phyloP scores from a whole-genome alignment of 805 yeast genomes.

The Yarrowia hollandica region DNA sequence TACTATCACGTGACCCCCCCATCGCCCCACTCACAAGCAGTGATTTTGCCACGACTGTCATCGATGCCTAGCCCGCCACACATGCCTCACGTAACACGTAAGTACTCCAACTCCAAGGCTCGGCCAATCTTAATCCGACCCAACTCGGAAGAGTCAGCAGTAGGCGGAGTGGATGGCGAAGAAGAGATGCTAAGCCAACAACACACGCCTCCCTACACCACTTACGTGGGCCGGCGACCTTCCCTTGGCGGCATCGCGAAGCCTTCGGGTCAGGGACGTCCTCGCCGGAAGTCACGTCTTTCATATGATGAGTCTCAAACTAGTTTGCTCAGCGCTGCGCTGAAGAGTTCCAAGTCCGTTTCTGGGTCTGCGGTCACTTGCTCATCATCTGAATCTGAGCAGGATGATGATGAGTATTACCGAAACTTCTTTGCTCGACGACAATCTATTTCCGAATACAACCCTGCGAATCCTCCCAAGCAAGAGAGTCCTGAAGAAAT shows the following conservation, averaged over 20 bases:
- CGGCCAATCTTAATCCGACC: conserved; percentile 20
- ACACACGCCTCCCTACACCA: conserved; percentile 11
- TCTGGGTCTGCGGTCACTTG: conserved; percentile 7
- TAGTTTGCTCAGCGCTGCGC: conserved; percentile 7
- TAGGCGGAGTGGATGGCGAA: not conserved
- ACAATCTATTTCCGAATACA: conserved; percentile 26
- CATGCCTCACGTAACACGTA: conserved; percentile 4
- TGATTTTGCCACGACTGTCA: not conserved
- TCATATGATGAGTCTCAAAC: conserved; percentile 25
- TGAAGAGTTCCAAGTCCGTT: conserved; percentile 4
- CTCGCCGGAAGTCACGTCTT: conserved; percentile 25
- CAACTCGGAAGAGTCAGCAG: not conserved
- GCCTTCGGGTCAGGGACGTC: not conserved
- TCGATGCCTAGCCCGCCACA: conserved; percentile 17
- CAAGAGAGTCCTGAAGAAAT: conserved; percentile 41
- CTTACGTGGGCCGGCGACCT: conserved; percentile 8
- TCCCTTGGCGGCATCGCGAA: conserved; percentile 3
- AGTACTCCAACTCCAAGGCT: conserved; percentile 13
- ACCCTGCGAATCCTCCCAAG: conserved; percentile 28
- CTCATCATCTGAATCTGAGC: conserved; percentile 17
- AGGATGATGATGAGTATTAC: conserved; percentile 26
- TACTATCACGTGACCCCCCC: conserved; percentile 23
- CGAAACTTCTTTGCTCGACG: conserved; percentile 26
- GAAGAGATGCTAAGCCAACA: not conserved
- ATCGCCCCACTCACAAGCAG: conserved; percentile 20